phyloP scores from a whole-genome alignment of 495 filamentous ascomycete species.

The Hyaloscypha bicolor region DNA sequence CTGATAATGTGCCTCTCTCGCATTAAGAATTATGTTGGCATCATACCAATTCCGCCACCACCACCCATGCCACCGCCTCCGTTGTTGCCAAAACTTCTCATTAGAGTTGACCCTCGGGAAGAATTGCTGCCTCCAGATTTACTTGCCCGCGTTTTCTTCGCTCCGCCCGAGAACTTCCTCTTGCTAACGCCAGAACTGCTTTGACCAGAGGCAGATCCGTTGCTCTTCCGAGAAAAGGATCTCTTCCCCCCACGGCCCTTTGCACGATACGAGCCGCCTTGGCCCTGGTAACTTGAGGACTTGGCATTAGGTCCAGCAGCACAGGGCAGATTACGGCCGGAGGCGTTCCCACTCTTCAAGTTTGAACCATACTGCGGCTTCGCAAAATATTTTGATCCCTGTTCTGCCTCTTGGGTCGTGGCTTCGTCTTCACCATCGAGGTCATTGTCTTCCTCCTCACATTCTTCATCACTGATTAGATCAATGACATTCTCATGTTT shows the following conservation, averaged over 20 bases:
- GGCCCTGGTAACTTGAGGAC: not conserved
- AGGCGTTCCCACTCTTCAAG: not conserved
- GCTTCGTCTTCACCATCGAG: slow-evolving; percentile 26
- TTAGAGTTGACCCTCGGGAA: not conserved
- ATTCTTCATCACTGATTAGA: slow-evolving; percentile 61
- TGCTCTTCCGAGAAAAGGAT: slow-evolving; percentile 2
- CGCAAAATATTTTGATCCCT: slow-evolving; percentile 18
- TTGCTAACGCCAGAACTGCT: slow-evolving; percentile 15
- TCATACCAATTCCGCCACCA: slow-evolving; percentile 27
- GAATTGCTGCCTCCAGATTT: slow-evolving; percentile 7
- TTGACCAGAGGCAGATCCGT: slow-evolving; percentile 9
- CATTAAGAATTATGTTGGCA: slow-evolving; percentile 17
- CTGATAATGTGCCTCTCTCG: not conserved
- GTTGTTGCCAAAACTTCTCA: slow-evolving; percentile 5
- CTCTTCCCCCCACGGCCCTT: slow-evolving; percentile 5
- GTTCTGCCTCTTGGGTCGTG: slow-evolving; percentile 6
- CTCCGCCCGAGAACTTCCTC: slow-evolving; percentile 15
- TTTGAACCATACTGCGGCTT: not conserved
- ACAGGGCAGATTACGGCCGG: not conserved
- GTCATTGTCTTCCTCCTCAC: slow-evolving; percentile 44
- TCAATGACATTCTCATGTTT: slow-evolving; percentile 68
- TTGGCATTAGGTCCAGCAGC: not conserved
- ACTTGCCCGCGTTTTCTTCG: slow-evolving; percentile 10
- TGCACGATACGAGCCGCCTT: not conserved
- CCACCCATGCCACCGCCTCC: slow-evolving; percentile 16